Evolutionary conservation across 148 eudicot species (phyloP).

Genomic region (Chenopodium album): DNA sequence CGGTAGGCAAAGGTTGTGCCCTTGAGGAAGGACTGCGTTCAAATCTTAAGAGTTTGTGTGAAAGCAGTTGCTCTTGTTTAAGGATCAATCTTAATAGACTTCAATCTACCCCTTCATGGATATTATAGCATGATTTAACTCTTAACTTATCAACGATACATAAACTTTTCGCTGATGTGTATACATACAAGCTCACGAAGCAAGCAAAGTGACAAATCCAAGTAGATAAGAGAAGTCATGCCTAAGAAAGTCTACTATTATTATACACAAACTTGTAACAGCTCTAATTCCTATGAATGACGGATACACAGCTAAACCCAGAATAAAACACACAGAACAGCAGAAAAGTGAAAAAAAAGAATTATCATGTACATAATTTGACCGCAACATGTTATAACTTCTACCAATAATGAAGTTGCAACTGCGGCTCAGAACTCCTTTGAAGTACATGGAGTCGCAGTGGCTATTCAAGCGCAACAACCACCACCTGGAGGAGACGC

Average conservation of each 20-base stretch:
- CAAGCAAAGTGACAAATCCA: conserved; percentile 3
- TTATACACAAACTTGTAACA: conserved; percentile 17
- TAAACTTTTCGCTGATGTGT: neutral
- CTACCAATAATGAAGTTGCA: neutral
- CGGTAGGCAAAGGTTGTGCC: no score
- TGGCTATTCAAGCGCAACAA: conserved; percentile 58
- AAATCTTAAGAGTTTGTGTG: neutral
- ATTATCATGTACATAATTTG: conserved; percentile 26
- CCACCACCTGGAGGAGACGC: conserved; percentile 39
- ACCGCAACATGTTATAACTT: neutral
- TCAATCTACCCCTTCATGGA: no score
- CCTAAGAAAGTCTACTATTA: conserved; percentile 6
- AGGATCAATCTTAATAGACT: neutral
- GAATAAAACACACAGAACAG: conserved; percentile 3
- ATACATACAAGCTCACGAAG: conserved; percentile 19
- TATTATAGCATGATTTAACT: neutral
- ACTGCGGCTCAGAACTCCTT: neutral
- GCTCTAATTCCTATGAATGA: conserved; percentile 9
- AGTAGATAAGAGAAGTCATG: conserved; percentile 6
- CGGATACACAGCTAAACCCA: conserved; percentile 3
- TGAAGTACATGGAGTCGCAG: neutral
- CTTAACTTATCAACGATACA: neutral
- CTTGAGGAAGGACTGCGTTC: neutral
- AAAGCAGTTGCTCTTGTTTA: neutral
- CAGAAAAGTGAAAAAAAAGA: neutral